phyloP scores from a whole-genome alignment of 768 basidiomycete genomes.

The Rhodotorula kratochvilovae region DNA sequence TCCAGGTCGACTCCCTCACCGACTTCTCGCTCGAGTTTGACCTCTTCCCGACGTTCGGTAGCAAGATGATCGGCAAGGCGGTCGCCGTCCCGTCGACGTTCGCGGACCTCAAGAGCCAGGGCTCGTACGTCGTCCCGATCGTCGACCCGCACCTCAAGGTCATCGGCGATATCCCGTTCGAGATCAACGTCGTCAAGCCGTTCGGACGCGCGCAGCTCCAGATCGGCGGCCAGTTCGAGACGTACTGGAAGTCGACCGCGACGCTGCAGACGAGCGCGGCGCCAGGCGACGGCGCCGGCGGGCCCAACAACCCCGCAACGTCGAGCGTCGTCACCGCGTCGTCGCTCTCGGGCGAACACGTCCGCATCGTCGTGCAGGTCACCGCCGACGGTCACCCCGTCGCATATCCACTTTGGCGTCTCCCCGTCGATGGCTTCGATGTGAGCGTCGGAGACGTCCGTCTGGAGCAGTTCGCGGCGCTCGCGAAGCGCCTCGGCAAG shows the following conservation, averaged over 20 bases:
- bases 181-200: slow-evolving; percentile 75
- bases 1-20: slow-evolving; percentile 73
- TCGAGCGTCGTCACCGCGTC: slow-evolving; percentile 63
- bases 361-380: slow-evolving; percentile 81
- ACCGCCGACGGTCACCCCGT: slow-evolving; percentile 90
- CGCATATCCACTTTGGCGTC: slow-evolving; percentile 65
- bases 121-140: slow-evolving; percentile 59
- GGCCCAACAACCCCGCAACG: slow-evolving; percentile 29
- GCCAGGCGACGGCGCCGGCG: slow-evolving; percentile 45
- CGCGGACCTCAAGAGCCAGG: slow-evolving; percentile 51
- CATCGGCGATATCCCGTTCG: slow-evolving; percentile 91
- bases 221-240: slow-evolving; percentile 90
- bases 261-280: slow-evolving; percentile 27
- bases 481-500: slow-evolving; percentile 58
- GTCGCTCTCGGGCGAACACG: slow-evolving; percentile 82
- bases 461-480: slow-evolving; percentile 66
- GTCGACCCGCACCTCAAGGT: slow-evolving; percentile 87
- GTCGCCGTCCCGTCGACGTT: slow-evolving; percentile 76
- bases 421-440: slow-evolving; percentile 70
- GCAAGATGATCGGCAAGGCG: slow-evolving; percentile 89
- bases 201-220: slow-evolving; percentile 89
- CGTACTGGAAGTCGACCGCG: slow-evolving; percentile 92
- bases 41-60: slow-evolving; percentile 93
- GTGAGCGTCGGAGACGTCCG: slow-evolving; percentile 80
- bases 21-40: slow-evolving; percentile 82